Conservation (phyloP, 495 filamentous ascomycete genomes). For the Bacidia rubella region DNA sequence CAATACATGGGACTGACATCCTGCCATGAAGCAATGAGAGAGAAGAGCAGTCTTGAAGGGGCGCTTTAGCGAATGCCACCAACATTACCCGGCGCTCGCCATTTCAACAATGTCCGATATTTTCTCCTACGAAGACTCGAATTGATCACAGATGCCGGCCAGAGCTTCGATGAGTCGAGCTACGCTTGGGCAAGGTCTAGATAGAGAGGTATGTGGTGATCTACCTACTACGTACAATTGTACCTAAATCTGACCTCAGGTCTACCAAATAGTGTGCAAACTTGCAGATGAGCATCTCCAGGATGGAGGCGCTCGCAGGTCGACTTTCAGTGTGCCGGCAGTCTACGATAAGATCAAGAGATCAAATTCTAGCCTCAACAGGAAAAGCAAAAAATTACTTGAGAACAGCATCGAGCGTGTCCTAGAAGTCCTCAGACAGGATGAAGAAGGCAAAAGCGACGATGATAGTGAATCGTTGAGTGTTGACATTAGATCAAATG, state of each 20-base stretch:
- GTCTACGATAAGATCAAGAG: constrained; percentile 67
- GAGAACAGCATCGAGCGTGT: constrained; percentile 82
- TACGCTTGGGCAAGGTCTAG: constrained; percentile 19
- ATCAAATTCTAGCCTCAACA: constrained; percentile 73
- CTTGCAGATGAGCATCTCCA: constrained; percentile 48
- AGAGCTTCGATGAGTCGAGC: neutral
- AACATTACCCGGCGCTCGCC: too few relatives aligned
- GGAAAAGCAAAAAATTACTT: constrained; percentile 64
- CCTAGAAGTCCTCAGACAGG: constrained; percentile 56
- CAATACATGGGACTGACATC: constrained; percentile 54
- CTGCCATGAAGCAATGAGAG: neutral
- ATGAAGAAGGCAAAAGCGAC: constrained; percentile 41
- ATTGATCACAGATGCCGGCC: too few relatives aligned
- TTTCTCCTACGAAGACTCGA: too few relatives aligned
- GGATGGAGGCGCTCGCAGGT: constrained; percentile 29
- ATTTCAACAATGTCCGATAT: too few relatives aligned
- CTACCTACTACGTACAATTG: neutral
- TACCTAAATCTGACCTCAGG: constrained; percentile 23
- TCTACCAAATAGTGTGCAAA: constrained; percentile 66
- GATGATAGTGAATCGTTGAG: constrained; percentile 45
- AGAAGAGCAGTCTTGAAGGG: too few relatives aligned
- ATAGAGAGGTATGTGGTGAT: constrained; percentile 35
- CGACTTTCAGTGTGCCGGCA: constrained; percentile 40
- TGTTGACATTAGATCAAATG: constrained; percentile 52
- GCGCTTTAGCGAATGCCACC: too few relatives aligned